phyloP scores from a whole-genome alignment of 2,329 filamentous ascomycete species.

The Byssochlamys sp. region DNA sequence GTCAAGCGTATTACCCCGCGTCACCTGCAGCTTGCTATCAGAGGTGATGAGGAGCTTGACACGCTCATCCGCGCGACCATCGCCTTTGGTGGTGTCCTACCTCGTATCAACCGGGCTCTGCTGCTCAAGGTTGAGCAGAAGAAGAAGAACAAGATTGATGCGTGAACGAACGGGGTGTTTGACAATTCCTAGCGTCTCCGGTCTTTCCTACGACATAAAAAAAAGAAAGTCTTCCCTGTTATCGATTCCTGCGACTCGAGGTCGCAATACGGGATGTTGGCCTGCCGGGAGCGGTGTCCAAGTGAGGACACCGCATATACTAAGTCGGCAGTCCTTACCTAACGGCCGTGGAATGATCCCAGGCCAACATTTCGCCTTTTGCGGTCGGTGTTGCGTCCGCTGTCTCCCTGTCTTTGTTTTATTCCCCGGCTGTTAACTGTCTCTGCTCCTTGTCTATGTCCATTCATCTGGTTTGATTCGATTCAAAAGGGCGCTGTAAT shows the following conservation, averaged over 20 bases:
- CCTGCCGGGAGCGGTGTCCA: neutral
- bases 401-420: neutral
- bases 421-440: neutral
- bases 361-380: neutral
- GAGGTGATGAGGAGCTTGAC: conserved; percentile 95
- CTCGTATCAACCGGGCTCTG: conserved; percentile 95
- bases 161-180: conserved; percentile 18
- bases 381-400: neutral
- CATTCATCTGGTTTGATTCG: conserved; percentile 16
- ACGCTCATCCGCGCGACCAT: conserved; percentile 96
- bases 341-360: neutral
- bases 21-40: conserved; percentile 93
- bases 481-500: conserved; percentile 32
- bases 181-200: neutral
- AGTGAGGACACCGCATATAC: neutral
- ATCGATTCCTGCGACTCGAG: neutral
- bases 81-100: conserved; percentile 93
- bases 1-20: conserved; percentile 99
- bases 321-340: neutral
- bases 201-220: neutral
- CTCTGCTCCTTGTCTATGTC: conserved; percentile 2
- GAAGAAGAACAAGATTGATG: conserved; percentile 64
- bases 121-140: conserved; percentile 94
- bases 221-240: neutral
- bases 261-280: neutral